Conservation (phyloP, 441 rosid species). For the Euphorbia celastroides region DNA sequence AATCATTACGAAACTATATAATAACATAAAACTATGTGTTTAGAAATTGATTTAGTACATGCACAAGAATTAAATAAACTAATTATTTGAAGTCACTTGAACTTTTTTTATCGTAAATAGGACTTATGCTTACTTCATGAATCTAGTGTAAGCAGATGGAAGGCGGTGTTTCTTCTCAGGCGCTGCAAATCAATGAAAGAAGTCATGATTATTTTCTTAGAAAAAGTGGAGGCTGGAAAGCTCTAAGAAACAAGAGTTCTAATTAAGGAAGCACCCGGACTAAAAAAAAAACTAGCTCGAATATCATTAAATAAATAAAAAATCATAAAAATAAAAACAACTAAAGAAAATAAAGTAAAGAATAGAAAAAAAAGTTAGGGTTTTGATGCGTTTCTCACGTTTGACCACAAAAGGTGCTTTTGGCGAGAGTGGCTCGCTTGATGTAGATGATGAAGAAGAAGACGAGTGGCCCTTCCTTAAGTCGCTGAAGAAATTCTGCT, state of each 20-base stretch:
- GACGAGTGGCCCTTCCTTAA: slow-evolving; percentile 62
- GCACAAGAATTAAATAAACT: background rate
- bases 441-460: slow-evolving; percentile 64
- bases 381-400: slow-evolving; percentile 36
- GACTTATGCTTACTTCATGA: slow-evolving; percentile 78
- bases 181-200: slow-evolving; percentile 36
- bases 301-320: no score
- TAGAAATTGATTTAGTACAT: background rate
- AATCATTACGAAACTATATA: background rate
- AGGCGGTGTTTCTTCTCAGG: slow-evolving; percentile 99
- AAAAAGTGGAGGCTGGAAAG: no score
- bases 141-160: slow-evolving; percentile 96
- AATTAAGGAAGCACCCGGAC: no score
- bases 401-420: slow-evolving; percentile 85
- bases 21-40: no score
- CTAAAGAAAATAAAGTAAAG: no score
- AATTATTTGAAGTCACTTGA: background rate
- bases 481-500: slow-evolving; percentile 50
- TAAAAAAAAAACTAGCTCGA: no score
- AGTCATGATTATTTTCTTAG: no score
- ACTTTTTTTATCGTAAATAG: no score
- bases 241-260: no score
- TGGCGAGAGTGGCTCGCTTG: slow-evolving; percentile 78
- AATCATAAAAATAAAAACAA: background rate
- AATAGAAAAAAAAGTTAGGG: background rate